Percentiles rank a stretch among this genome's conserved stretches.
Conservation (phyloP, 1,139 yeast species). For the Geotrichum australiense region DNA sequence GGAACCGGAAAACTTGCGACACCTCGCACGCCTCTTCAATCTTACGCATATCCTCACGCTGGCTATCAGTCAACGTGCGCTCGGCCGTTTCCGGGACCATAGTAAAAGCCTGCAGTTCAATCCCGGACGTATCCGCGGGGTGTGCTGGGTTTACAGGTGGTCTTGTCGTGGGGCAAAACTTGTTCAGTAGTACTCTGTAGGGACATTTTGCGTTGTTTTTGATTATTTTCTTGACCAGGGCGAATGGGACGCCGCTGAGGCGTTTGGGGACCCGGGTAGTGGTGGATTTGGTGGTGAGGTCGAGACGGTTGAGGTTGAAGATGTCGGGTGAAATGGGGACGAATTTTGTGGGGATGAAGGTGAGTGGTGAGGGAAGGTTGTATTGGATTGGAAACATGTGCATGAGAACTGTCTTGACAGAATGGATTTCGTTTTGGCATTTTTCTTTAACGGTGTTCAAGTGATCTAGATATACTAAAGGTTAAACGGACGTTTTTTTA, state of each 20-base stretch:
- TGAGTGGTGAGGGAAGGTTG: constrained; percentile 11
- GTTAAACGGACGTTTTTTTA: neutral
- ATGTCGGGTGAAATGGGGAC: neutral
- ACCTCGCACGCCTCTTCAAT: constrained; percentile 5
- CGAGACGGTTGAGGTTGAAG: constrained; percentile 8
- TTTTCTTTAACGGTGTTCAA: constrained; percentile 2
- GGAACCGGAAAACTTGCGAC: constrained; percentile 16
- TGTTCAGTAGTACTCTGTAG: constrained; percentile 20
- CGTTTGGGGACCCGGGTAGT: constrained; percentile 15
- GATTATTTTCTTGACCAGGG: constrained; percentile 12
- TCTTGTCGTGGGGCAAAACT: constrained; percentile 21
- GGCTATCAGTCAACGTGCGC: constrained; percentile 3
- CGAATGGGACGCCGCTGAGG: constrained; percentile 12
- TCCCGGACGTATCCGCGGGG: neutral
- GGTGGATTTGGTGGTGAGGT: neutral
- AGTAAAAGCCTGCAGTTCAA: constrained; percentile 5
- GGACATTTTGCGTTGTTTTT: constrained; percentile 19
- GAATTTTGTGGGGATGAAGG: constrained; percentile 3
- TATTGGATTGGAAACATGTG: constrained; percentile 17
- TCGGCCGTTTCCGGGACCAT: constrained; percentile 6
- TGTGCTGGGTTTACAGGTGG: neutral
- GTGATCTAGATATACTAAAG: constrained; percentile 11
- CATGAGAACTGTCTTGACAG: constrained; percentile 11
- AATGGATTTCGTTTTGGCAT: neutral
- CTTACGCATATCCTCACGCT: constrained; percentile 14